Evolutionary conservation across 768 basidiomycete species (phyloP).

Genomic region (Dacryopinax spathularia): DNA sequence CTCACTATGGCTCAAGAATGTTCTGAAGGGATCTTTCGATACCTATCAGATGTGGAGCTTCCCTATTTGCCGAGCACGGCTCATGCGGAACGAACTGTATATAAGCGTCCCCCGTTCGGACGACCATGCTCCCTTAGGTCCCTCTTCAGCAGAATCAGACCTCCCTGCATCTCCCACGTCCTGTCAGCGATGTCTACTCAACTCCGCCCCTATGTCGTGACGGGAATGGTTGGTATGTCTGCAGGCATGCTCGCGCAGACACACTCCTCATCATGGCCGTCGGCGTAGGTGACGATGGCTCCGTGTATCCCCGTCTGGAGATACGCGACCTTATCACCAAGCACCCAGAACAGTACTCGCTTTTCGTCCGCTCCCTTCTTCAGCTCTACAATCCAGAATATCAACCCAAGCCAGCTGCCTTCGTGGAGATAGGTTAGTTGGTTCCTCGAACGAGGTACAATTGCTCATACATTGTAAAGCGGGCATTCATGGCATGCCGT

Average conservation of each 20-base stretch:
- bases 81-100: not conserved
- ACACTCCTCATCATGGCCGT: not conserved
- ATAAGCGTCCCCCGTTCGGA: not conserved
- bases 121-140: not conserved
- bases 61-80: not conserved
- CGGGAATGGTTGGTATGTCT: not conserved
- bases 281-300: not conserved
- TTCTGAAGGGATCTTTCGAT: not conserved
- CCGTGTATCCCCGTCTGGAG: not conserved
- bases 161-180: no score
- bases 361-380: not conserved
- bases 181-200: not conserved
- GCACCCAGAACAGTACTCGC: constrained; percentile 5
- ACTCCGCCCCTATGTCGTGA: not conserved
- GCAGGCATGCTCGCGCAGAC: not conserved
- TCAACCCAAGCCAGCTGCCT: not conserved
- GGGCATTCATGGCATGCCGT: constrained; percentile 5
- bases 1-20: no score
- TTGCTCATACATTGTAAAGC: not conserved
- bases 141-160: not conserved
- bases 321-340: constrained; percentile 1
- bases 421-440: not conserved
- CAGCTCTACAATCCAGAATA: constrained; percentile 1
- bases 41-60: not conserved
- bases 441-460: not conserved